Evolutionary conservation across 202 grass and related monocot species (phyloP), one percentile per base, ranked within the genome.

Genomic region (Elaeis oleifera): DNA sequence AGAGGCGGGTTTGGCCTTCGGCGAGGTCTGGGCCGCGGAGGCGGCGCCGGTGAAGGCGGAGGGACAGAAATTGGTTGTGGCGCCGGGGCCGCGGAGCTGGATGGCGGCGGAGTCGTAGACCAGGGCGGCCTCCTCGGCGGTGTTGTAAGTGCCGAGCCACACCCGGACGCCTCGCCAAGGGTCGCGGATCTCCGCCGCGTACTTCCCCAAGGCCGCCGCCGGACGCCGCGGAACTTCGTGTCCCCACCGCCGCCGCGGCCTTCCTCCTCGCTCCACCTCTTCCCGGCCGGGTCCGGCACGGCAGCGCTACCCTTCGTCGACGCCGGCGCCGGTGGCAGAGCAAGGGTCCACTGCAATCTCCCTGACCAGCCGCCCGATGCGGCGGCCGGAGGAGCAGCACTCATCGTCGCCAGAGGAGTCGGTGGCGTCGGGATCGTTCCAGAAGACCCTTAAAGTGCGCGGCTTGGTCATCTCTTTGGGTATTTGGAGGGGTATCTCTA

Each of bases 171-270:
- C 17, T 1, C 32, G 16, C 56, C 49, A 3, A 3, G 75, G 74
- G 23, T 78, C 75, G 16, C 83, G 79, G 67, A 86, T 86, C 75
- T 32, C 54, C 20, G 54, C 54, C 7, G 54, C 54, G 54, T 56
- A 56, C 54, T 56, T 56, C 8, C 54, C 51, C 23, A 74, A 78
- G 19, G 18, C 9, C 0, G 24, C 16, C 58, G 22, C 39, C 1
- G 0, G 0, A 26, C 13, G 25, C 13, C 7, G 24, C 2, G 15
- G 3, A 22, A 21, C 50, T 23, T 27, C 50, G 50, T 64, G 14
- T 50, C 55, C 0, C 60, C 7, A 27, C 60, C 2, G 6, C 54
- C 27, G 6, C 0, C 8, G 17, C 5, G 7, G 27, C 53, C 73
- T 57, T 66, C 66, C 27, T 67, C 14, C 0, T 26, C 15, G 48